Evolutionary conservation across 1,284 basidiomycete species (phyloP), one percentile per base, ranked within the genome.

Genomic region (Rhodofomes roseus): DNA sequence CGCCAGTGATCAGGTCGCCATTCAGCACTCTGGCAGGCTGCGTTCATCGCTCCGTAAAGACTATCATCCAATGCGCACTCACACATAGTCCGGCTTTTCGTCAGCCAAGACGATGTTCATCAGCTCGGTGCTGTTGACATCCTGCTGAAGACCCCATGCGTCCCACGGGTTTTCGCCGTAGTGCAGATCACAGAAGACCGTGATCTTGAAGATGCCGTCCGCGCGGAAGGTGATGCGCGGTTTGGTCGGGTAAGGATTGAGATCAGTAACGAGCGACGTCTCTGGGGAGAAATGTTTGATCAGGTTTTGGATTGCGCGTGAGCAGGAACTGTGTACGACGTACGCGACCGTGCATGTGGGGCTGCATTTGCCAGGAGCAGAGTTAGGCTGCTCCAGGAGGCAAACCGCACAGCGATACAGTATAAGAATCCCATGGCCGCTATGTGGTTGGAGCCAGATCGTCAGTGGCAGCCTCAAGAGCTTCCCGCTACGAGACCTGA

Each of bases 111-210:
- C 76, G 0, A 65, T 74, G 27, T 78, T 76, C 82, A 87, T 84
- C 59, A 89, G 65, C n/a, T 68, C 68, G 1, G 74, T 76, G 57
- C 84, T 86, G 48, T 86, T 83, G 25, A 76, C 69, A 62, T 89
- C 86, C 64, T 89, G 85, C 63, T 79, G 70, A 22, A 81, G 84
- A 0, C 86, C 86, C 84, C 85, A 86, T 9, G 61, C 70, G 56
- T 86, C 85, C 83, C 84, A 86, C 7, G 85, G 84, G 65, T 87
- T 86, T 70, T 87, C 86, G 23, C 86, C 87, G 60, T 79, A 88
- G 65, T 89, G 87, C 34, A 87, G 68, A 65, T 89, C 87, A 3
- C 85, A 86, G 68, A 89, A 87, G 4, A 89, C 77, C 16, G 83
- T 86, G 50, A 89, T 66, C 69, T 86, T 87, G 77, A 89, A 86